These are phyloP conservation scores for Venturia aucupariae DNA, from an alignment of 2,329 filamentous ascomycete species.

Conservation along the genomic window DNA sequence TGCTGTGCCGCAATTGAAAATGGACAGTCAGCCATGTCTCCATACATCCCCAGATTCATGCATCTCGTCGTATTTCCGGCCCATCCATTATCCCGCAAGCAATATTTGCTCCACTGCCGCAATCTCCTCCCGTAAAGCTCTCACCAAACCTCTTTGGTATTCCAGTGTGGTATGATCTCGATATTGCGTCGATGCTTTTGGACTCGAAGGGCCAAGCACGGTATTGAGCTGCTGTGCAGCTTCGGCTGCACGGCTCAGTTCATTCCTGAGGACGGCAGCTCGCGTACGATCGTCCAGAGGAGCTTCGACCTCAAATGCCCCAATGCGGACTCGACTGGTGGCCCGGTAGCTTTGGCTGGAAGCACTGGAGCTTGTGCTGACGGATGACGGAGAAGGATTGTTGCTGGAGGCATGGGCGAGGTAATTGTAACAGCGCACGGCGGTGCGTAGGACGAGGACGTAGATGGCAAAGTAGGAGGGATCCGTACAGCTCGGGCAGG, in stretches of 20 bases:
- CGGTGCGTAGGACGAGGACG: conserved; percentile 12
- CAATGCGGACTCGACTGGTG: conserved; percentile 12
- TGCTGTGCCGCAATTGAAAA: conserved; percentile 6
- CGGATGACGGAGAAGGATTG: conserved; percentile 10
- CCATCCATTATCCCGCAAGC: neutral
- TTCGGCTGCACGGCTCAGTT: conserved; percentile 6
- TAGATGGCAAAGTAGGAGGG: conserved; percentile 13
- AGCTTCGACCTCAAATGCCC: conserved; percentile 12
- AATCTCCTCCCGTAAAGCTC: conserved; percentile 10
- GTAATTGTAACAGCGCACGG: conserved; percentile 9
- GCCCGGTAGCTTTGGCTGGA: neutral
- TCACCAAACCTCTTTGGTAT: conserved; percentile 12
- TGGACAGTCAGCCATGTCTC: conserved; percentile 3
- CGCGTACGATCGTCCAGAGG: conserved; percentile 13
- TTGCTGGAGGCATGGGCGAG: conserved; percentile 8
- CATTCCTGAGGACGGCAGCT: conserved; percentile 8
- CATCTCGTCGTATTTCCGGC: neutral
- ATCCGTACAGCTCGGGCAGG: conserved; percentile 11
- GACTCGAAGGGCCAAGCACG: conserved; percentile 6
- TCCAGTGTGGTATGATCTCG: conserved; percentile 10
- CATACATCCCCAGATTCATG: neutral
- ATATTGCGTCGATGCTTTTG: conserved; percentile 1
- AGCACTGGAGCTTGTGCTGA: conserved; percentile 8
- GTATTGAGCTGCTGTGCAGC: conserved; percentile 9
- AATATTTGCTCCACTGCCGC: conserved; percentile 10